Conservation (phyloP, 2,329 filamentous ascomycete genomes). For the Apiospora koreana region DNA sequence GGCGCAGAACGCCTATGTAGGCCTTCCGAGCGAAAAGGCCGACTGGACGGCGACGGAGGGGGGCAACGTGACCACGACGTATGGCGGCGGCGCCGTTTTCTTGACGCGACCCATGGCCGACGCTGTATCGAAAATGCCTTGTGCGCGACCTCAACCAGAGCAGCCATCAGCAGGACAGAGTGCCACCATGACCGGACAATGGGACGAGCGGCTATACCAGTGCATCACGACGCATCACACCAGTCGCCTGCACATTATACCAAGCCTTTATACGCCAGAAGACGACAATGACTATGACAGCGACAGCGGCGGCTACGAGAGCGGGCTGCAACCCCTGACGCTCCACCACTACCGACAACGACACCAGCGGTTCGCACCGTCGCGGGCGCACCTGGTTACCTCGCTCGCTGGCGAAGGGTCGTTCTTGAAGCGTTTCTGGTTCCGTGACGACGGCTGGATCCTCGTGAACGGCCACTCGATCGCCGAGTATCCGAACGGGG, state of each 20-base stretch:
- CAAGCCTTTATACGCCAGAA: slow-evolving; percentile 43
- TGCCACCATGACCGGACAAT: slow-evolving; percentile 31
- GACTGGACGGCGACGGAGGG: slow-evolving; percentile 40
- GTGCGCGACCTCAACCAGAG: slow-evolving; percentile 28
- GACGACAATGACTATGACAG: slow-evolving; percentile 32
- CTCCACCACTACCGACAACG: slow-evolving; percentile 41
- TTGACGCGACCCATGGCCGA: slow-evolving; percentile 38
- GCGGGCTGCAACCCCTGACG: slow-evolving; percentile 41
- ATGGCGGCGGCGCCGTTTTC: slow-evolving; percentile 47
- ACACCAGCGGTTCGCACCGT: slow-evolving; percentile 38
- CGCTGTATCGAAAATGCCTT: slow-evolving; percentile 38
- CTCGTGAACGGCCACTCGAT: slow-evolving; percentile 49
- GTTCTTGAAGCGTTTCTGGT: slow-evolving; percentile 48
- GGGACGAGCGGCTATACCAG: slow-evolving; percentile 43
- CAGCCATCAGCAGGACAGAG: not conserved
- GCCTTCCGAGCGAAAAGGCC: slow-evolving; percentile 43
- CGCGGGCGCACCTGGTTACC: slow-evolving; percentile 42
- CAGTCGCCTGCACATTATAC: slow-evolving; percentile 42
- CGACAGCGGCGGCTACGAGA: slow-evolving; percentile 34
- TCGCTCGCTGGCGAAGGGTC: slow-evolving; percentile 46
- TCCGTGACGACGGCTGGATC: slow-evolving; percentile 45
- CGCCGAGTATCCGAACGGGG: slow-evolving; percentile 42
- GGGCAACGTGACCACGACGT: slow-evolving; percentile 39
- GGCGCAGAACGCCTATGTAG: slow-evolving; percentile 39
- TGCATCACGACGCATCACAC: slow-evolving; percentile 39